Evolutionary conservation across 208 protist species (phyloP), one percentile per base, ranked within the genome.

Genomic region (Phytomonas sp.): DNA sequence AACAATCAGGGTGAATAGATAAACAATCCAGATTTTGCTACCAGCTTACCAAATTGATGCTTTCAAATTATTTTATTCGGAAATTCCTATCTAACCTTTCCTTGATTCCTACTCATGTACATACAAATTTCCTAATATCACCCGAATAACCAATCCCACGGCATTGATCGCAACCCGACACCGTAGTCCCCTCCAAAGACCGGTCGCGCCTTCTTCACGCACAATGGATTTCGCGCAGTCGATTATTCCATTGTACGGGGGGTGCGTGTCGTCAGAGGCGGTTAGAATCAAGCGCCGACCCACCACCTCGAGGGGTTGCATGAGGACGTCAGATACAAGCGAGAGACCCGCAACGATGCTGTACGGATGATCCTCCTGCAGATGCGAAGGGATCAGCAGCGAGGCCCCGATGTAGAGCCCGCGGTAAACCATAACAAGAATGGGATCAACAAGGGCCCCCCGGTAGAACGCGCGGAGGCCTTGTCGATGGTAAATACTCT

Each of bases 221-320:
- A 91, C 78, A 72, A 95, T 84, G 13, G 84, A 86, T 29, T 74
- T 76, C 8, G 79, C 78, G 59, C 89, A 95, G 66, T 95, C 82
- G 15, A 86, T 30, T 36, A 87, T 78, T 62, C 77, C 78, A 4
- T 66, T 64, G 69, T 94, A 94, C 33, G 72, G 71, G 20, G 69
- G 73, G 26, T 64, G 69, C 23, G 76, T 75, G 29, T 82, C 78
- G 13, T 80, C 84, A 1, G 82, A 88, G 3, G 89, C 85, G 1
- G 89, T 89, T 68, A 94, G 79, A 30, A 86, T 70, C 33, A 92
- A 78, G 31, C 89, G 89, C 11, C 86, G 89, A 66, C 80, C 81
- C 33, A 91, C 67, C 64, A 95, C 89, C 72, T 95, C 89, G 68
- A 95, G 72, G 7, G 87, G 87, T 74, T 95, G 87, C 53, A 85